These are phyloP conservation scores for Arthrobotrys conoides DNA, from an alignment of 2,329 filamentous ascomycete genomes.

Conservation along the genomic window DNA sequence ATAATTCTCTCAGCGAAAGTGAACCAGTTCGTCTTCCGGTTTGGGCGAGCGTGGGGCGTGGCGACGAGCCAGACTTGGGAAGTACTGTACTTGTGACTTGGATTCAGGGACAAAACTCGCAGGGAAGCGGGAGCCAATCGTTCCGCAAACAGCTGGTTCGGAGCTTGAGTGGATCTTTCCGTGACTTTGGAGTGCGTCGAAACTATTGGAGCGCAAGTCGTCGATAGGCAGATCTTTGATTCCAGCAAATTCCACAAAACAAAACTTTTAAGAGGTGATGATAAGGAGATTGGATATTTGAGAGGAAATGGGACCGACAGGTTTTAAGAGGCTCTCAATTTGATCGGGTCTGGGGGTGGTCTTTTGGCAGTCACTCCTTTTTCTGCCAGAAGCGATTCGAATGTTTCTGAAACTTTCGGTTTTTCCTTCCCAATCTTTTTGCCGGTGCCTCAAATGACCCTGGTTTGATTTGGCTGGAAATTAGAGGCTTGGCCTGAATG, in stretches of 20 bases:
- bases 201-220: conserved; percentile 43
- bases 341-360: conserved; percentile 17
- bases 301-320: conserved; percentile 31
- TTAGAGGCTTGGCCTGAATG: conserved; percentile 57
- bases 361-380: conserved; percentile 34
- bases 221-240: conserved; percentile 18
- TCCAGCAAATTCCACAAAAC: conserved; percentile 30
- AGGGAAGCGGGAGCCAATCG: conserved; percentile 59
- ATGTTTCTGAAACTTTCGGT: conserved; percentile 53
- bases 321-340: conserved; percentile 45
- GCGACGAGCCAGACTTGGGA: conserved; percentile 36
- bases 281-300: conserved; percentile 44
- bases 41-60: conserved; percentile 54
- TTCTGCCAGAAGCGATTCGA: conserved; percentile 40
- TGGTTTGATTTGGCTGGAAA: conserved; percentile 54
- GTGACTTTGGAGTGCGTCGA: conserved; percentile 43
- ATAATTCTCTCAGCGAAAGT: conserved; percentile 47
- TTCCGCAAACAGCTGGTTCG: conserved; percentile 60
- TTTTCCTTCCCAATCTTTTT: conserved; percentile 52
- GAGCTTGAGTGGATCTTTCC: conserved; percentile 44
- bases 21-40: conserved; percentile 34
- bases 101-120: conserved; percentile 61
- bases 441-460: conserved; percentile 42
- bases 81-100: conserved; percentile 43
- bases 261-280: conserved; percentile 27